These are phyloP conservation scores for Cajanus cajan DNA, from an alignment of 306 rosid species.

Conservation along the genomic window DNA sequence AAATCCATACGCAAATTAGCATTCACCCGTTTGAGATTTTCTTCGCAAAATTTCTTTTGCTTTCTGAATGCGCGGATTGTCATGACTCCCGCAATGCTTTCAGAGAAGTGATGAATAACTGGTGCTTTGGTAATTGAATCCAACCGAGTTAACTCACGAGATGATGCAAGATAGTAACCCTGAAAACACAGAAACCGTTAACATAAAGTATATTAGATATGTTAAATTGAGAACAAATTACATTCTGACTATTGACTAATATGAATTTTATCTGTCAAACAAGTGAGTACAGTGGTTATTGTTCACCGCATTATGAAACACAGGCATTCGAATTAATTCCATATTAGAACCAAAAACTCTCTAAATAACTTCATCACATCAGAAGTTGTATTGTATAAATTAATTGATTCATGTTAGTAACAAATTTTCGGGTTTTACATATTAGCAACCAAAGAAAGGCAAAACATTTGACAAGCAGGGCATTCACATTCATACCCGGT, in stretches of 20 bases:
- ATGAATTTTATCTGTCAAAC: background rate
- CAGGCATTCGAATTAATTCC: background rate
- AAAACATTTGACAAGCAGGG: background rate
- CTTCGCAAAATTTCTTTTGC: constrained; percentile 47
- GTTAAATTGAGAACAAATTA: background rate
- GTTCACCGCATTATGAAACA: background rate
- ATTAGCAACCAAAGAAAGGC: background rate
- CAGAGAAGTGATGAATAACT: constrained; percentile 79
- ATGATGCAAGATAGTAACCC: constrained; percentile 70
- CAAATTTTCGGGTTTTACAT: background rate
- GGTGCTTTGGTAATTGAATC: constrained; percentile 86
- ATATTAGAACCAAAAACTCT: background rate
- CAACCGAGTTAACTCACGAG: constrained; percentile 75
- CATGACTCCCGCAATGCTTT: constrained; percentile 77
- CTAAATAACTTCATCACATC: background rate
- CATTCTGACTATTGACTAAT: background rate
- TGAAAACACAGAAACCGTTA: constrained; percentile 21
- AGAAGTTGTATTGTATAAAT: background rate
- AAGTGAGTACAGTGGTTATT: background rate
- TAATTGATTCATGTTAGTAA: background rate
- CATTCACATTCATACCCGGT: constrained; percentile 54
- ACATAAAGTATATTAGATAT: background rate
- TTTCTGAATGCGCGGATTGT: constrained; percentile 67
- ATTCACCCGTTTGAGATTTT: constrained; percentile 63
- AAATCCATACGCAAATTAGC: constrained; percentile 70